A percentile compares a stretch with the other conserved stretches of the same genome.
These are phyloP conservation scores for Candolleomyces aberdarensis DNA, from an alignment of 768 basidiomycete species.

Conservation along the genomic window DNA sequence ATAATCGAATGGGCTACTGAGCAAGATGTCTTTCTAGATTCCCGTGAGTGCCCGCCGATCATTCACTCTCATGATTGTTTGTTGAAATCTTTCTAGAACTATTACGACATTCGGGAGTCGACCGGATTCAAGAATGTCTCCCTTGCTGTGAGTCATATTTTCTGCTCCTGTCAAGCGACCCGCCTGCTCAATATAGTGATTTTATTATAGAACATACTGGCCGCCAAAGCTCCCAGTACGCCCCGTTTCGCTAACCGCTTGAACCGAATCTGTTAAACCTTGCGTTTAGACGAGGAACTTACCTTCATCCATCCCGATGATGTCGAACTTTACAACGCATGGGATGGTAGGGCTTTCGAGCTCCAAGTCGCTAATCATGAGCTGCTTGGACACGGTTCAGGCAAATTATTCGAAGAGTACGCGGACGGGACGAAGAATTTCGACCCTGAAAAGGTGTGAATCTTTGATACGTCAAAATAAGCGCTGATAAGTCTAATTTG, in stretches of 20 bases:
- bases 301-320: constrained; percentile 86
- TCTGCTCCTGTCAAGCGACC: background rate
- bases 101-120: constrained; percentile 79
- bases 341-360: constrained; percentile 79
- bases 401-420: constrained; percentile 78
- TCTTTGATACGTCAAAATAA: background rate
- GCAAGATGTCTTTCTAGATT: constrained; percentile 41
- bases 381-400: constrained; percentile 81
- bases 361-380: constrained; percentile 92
- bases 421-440: constrained; percentile 81
- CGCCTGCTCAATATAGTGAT: background rate
- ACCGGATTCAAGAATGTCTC: constrained; percentile 90
- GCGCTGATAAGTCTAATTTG: background rate
- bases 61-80: too few species aligned
- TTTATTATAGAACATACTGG: constrained; percentile 64
- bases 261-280: background rate
- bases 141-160: constrained; percentile 51
- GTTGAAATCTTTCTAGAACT: constrained; percentile 45
- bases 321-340: constrained; percentile 66
- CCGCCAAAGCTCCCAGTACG: constrained; percentile 83
- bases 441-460: constrained; percentile 56
- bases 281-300: constrained; percentile 58
- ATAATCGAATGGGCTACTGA: background rate
- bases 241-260: constrained; percentile 2
- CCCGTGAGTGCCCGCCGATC: constrained; percentile 40